A percentile compares a stretch with the other conserved stretches of the same genome.
phyloP scores from a whole-genome alignment of 208 protist species.

The Crithidia bombi region DNA sequence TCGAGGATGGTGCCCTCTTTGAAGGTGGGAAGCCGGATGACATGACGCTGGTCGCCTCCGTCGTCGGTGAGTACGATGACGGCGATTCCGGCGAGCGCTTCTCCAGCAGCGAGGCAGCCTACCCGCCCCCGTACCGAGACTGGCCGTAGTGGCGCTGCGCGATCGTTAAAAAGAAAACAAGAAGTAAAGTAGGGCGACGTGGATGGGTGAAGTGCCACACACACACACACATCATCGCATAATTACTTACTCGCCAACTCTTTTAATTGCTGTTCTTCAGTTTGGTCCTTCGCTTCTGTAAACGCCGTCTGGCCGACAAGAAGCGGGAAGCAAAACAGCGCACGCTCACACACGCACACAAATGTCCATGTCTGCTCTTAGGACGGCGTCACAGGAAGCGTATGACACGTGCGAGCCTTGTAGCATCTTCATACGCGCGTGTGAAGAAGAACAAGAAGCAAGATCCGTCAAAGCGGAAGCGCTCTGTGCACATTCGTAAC shows the following conservation, averaged over 20 bases:
- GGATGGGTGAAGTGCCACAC: too few relatives aligned
- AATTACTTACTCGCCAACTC: too few relatives aligned
- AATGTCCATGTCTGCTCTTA: too few relatives aligned
- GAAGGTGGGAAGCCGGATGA: constrained; percentile 83
- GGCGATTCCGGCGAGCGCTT: constrained; percentile 48
- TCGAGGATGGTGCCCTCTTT: constrained; percentile 65
- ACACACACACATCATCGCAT: too few relatives aligned
- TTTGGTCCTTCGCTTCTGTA: too few relatives aligned
- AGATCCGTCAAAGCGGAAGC: neutral
- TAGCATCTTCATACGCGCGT: too few relatives aligned
- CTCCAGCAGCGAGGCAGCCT: constrained; percentile 39
- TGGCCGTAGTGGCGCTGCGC: constrained; percentile 42
- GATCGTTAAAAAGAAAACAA: neutral
- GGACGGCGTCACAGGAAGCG: too few relatives aligned
- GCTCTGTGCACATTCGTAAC: neutral
- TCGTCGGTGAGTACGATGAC: constrained; percentile 64
- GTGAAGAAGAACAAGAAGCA: neutral
- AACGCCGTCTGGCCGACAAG: too few relatives aligned
- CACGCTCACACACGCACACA: too few relatives aligned
- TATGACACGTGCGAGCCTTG: too few relatives aligned
- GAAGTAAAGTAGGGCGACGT: neutral
- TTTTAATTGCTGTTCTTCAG: too few relatives aligned
- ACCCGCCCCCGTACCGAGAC: constrained; percentile 64
- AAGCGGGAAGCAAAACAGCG: too few relatives aligned
- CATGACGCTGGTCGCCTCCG: constrained; percentile 67